Conservation (phyloP, 2,329 filamentous ascomycete genomes). For the Diaporthe caulivora region DNA sequence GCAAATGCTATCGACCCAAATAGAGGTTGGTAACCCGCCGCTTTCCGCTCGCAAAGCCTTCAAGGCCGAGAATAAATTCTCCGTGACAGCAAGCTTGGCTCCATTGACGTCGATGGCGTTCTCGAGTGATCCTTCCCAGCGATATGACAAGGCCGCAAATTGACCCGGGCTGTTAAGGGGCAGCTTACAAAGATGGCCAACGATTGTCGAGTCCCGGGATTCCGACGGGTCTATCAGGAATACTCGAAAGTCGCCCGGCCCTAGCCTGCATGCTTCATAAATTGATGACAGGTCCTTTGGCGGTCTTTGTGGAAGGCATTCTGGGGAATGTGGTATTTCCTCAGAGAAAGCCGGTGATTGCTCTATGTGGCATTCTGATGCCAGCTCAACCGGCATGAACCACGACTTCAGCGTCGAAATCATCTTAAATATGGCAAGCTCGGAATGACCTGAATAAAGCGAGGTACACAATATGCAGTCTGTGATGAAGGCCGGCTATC, state of each 20-base stretch:
- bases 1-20: conserved; percentile 35
- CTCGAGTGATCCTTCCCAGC: neutral
- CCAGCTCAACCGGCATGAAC: neutral
- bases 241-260: neutral
- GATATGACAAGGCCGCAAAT: neutral
- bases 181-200: neutral
- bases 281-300: neutral
- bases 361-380: neutral
- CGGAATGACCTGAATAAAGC: neutral
- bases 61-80: neutral
- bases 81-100: neutral
- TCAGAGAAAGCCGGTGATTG: neutral
- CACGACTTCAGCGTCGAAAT: neutral
- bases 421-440: neutral
- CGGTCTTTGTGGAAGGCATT: neutral
- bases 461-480: neutral
- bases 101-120: neutral
- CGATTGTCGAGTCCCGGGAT: neutral
- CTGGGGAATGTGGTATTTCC: neutral
- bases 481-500: neutral
- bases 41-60: neutral
- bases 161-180: neutral
- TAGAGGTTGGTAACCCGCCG: neutral
- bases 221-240: neutral
- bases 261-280: neutral